Evolutionary conservation across 2,329 filamentous ascomycete species (phyloP), one percentile per base, ranked within the genome.

Genomic region (Botrytis squamosa): DNA sequence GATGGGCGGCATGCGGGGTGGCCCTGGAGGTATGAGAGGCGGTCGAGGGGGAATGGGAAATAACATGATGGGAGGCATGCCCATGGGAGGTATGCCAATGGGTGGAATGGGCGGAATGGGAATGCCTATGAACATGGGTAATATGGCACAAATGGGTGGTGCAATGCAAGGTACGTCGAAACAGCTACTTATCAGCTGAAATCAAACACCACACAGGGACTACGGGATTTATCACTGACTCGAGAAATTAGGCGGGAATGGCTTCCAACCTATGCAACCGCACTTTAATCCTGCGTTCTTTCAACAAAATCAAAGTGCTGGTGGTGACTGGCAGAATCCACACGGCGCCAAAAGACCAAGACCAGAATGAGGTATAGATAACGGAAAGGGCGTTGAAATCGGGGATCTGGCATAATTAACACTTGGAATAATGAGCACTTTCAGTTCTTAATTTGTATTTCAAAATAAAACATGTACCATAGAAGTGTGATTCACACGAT

Each of bases 301-400:
- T 82, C 84, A 86, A 78, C 86, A 87, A 76, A 82, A 82, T 44
- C 83, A 84, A 72, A 82, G 81, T 60, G 83, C 82, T 66, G 83
- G 83, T 59, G 84, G 83, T 66, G 90, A 91, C 72, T 90, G 89
- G 83, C 93, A 92, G 86, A 95, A 95, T 79, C 93, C 93, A 9
- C 93, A 95, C 78, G 92, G 92, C 44, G 90, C 91, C 5, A 96
- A 96, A 84, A 87, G 93, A 77, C 91, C 92, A 77, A 88, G 93
- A 76, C 92, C 92, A 75, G 93, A 95, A 69, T 81, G 77, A 76
- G 52, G 38, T 42, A 38, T 66, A 46, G 70, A 63, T 25, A 59
- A 62, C 14, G 52, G 55, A 52, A 60, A 57, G 71, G 71, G 71
- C 71, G 71, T 73, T 73, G 20, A 67, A 44, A 33, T 62, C 14